Evolutionary conservation across 2,329 filamentous ascomycete genomes (phyloP), one percentile per base, ranked within the genome.

Genomic region (Monilinia laxa): DNA sequence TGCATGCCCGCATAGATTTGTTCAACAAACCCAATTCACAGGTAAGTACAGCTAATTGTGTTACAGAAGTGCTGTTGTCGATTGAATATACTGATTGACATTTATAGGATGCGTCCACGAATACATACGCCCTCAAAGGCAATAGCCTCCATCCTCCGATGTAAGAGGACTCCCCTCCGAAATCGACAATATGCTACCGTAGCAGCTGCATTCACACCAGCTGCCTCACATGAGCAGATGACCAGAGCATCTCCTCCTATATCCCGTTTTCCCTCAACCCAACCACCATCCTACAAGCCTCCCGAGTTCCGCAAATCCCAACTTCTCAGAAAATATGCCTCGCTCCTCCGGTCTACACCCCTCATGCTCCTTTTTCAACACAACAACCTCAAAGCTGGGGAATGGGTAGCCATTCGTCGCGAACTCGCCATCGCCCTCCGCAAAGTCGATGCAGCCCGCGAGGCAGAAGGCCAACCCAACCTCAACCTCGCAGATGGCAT

Each of bases 271-370:
- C 83, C 85, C 63, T 76, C 87, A 0, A 90, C 87, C 0, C 93
- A 97, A 78, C 94, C 93, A 3, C 92, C 92, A 4, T 96, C 91
- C 65, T 90, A 96, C 77, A 91, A 94, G 76, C 90, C 89, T 25
- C 86, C 93, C 57, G 90, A 96, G 76, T 90, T 90, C 75, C 90
- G 94, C 77, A 97, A 98, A 81, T 90, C 93, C 20, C 95, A 99
- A 79, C 84, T 98, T 25, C 86, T 90, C 71, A 84, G 89, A 47
- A 85, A 89, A 78, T 92, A 92, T 79, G 85, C 89, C 68, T 91
- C 89, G 54, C 80, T 91, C 63, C 83, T 92, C 64, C 86, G 86
- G 68, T 89, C 88, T n/a, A 86, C 88, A 25, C 89, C 89, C 42
- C 79, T 91, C 49, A 85, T 91, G 75, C 81, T 91, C 60, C 79